These are phyloP conservation scores for Allium cepa DNA, from an alignment of 106 monocot species.

Conservation along the genomic window DNA sequence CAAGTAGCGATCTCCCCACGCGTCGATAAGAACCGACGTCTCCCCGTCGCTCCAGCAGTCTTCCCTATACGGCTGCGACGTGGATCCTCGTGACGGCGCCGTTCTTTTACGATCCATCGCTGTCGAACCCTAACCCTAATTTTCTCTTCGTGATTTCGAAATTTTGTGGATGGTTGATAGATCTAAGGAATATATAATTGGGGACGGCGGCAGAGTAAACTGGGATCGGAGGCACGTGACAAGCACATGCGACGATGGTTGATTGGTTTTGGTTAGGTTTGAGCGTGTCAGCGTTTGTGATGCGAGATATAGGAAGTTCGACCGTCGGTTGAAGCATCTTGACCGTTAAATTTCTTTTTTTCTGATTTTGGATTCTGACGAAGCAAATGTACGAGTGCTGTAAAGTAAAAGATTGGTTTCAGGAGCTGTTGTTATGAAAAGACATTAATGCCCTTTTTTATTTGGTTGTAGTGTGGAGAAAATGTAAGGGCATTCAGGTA, in stretches of 20 bases:
- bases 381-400: too few relatives aligned
- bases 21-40: constrained; percentile 68
- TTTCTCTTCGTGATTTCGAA: not conserved
- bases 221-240: constrained; percentile 1
- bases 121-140: constrained; percentile 10
- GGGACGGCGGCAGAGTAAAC: not conserved
- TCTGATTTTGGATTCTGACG: too few relatives aligned
- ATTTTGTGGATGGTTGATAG: not conserved
- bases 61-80: constrained; percentile 71
- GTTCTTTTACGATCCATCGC: constrained; percentile 21
- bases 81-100: constrained; percentile 42
- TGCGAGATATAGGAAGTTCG: too few relatives aligned
- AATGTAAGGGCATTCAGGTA: too few relatives aligned
- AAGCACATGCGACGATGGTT: not conserved
- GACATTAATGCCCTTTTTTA: too few relatives aligned
- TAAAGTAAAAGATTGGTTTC: too few relatives aligned
- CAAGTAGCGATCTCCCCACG: constrained; percentile 81
- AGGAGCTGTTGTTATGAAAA: too few relatives aligned
- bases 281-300: too few relatives aligned
- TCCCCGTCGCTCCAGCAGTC: constrained; percentile 98
- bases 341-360: too few relatives aligned
- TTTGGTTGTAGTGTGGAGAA: too few relatives aligned
- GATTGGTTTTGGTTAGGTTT: too few relatives aligned
- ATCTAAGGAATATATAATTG: not conserved
- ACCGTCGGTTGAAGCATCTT: too few relatives aligned